Evolutionary conservation across 805 yeast species (phyloP), one percentile per base, ranked within the genome.

Genomic region (Pichia manshurica): DNA sequence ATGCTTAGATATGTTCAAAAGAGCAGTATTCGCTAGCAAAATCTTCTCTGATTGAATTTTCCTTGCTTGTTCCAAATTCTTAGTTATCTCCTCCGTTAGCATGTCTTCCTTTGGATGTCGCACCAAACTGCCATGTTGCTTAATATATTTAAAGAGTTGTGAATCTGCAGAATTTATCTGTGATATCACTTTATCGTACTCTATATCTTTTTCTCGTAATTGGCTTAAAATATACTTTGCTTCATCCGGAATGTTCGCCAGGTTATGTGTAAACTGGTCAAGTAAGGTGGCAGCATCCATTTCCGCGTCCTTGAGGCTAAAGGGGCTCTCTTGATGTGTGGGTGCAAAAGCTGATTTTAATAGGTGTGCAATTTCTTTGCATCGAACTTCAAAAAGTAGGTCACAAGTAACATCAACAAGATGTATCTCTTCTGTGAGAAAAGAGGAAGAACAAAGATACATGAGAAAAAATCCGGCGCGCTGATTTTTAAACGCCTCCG

Each of bases 241-340:
- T 65, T 91, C 99, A 5, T 87, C 81, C 21, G 96, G 96, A 39
- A 93, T 73, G 57, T 90, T 91, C 10, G 91, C 80, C 38, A 91
- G 48, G 47, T 67, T 69, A 46, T 67, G 70, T 4, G 83, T 77
- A 49, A 83, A 81, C 56, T 83, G 86, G 54, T 84, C 91, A 34
- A 84, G 64, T 7, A 82, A 76, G 1, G 93, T 78, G n/a, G 96
- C 89, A 3, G 97, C 90, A 67, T 90, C 98, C 96, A 87, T 87
- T 13, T 44, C 19, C 32, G 3, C 10, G 10, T 25, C 10, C 29
- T 25, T 25, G 10, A 25, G 10, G 29, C 10, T 8, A 25, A 8
- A 10, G 29, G 29, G 10, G 10, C 10, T 8, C 29, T 8, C 29
- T 25, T 25, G 10, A 25, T 8, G 29, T n/a, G n/a, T n/a, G n/a